Evolutionary conservation across 1,284 basidiomycete genomes (phyloP).

Genomic region (Ceratorhiza oryzae-sativae): DNA sequence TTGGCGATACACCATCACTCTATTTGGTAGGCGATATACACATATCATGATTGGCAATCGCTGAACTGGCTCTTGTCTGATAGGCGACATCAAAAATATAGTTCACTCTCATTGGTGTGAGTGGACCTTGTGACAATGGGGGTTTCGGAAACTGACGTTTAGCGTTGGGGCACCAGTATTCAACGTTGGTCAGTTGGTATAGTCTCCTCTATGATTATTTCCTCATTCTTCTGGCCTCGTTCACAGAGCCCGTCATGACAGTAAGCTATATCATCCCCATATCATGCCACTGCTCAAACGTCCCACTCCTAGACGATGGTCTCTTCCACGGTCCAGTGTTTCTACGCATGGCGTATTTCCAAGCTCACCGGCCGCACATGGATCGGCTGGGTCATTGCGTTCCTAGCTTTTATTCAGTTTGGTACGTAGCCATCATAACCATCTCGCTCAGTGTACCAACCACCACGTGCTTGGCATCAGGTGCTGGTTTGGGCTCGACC

Average conservation of each 20-base stretch:
- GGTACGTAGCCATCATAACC: background rate
- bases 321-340: constrained; percentile 25
- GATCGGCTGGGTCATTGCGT: constrained; percentile 14
- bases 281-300: too few species aligned
- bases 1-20: constrained; percentile 33
- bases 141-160: background rate
- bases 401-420: constrained; percentile 35
- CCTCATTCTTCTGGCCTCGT: background rate
- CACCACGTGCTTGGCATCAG: constrained; percentile 42
- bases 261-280: background rate
- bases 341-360: constrained; percentile 39
- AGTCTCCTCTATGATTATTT: too few species aligned
- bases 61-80: background rate
- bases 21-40: constrained; percentile 19
- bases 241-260: constrained; percentile 40
- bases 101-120: constrained; percentile 25
- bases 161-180: background rate
- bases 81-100: constrained; percentile 13
- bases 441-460: background rate
- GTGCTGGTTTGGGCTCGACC: constrained; percentile 49
- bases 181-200: constrained; percentile 22
- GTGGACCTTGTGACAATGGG: background rate
- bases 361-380: constrained; percentile 29
- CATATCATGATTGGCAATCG: background rate
- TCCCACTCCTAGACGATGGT: constrained; percentile 9